A percentile compares a stretch with the other conserved stretches of the same genome.
Evolutionary conservation across 768 basidiomycete genomes (phyloP).

Genomic region (Tylopilus vinaceipallidus): DNA sequence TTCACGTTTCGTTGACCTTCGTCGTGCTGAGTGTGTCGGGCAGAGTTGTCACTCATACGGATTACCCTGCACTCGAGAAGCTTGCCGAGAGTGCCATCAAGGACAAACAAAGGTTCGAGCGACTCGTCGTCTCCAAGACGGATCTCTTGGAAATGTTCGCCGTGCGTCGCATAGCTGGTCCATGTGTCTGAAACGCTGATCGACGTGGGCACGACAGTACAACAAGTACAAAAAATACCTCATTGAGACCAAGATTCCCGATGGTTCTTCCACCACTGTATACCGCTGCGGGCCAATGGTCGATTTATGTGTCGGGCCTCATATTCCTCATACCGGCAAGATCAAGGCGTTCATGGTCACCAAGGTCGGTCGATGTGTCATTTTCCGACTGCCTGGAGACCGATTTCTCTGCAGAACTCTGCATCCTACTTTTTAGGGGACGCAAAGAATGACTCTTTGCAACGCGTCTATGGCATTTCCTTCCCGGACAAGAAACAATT

Average conservation of each 20-base stretch:
- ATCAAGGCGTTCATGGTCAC: slow-evolving; percentile 98
- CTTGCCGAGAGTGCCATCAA: slow-evolving; percentile 85
- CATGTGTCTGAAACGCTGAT: background rate
- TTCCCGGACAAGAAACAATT: slow-evolving; percentile 98
- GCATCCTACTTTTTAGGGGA: slow-evolving; percentile 98
- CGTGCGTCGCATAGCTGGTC: slow-evolving; percentile 47
- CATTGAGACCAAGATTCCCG: slow-evolving; percentile 92
- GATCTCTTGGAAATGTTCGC: slow-evolving; percentile 95
- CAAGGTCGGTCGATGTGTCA: slow-evolving; percentile 52
- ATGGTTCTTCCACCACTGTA: slow-evolving; percentile 94
- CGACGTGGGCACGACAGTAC: slow-evolving; percentile 56
- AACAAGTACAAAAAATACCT: slow-evolving; percentile 98
- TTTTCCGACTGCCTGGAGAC: background rate
- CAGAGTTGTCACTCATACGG: slow-evolving; percentile 76
- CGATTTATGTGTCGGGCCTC: slow-evolving; percentile 95
- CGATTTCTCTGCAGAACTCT: slow-evolving; percentile 63
- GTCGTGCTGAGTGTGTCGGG: background rate
- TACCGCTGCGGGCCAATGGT: slow-evolving; percentile 99
- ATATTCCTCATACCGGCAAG: slow-evolving; percentile 95
- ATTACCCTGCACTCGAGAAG: slow-evolving; percentile 89
- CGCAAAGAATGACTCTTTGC: slow-evolving; percentile 87
- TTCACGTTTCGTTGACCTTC: background rate
- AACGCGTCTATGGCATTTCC: slow-evolving; percentile 96
- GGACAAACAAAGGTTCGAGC: slow-evolving; percentile 97
- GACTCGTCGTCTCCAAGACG: slow-evolving; percentile 91